phyloP scores from a whole-genome alignment of 805 yeast species.

The Priceomyces carsonii region DNA sequence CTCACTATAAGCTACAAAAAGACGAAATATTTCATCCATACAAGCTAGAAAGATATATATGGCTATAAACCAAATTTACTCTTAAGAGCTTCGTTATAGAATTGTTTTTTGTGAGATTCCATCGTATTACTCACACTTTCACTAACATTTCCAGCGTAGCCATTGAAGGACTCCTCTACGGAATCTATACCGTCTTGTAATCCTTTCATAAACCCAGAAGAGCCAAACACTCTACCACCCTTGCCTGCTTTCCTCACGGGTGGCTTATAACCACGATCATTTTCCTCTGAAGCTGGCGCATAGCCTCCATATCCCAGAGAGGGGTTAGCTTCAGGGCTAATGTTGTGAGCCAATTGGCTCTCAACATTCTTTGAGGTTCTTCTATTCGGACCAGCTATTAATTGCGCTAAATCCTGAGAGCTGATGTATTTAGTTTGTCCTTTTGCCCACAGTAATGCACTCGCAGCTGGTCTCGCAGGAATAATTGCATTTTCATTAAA shows the following conservation, averaged over 20 bases:
- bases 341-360: slow-evolving; percentile 50
- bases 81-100: slow-evolving; percentile 52
- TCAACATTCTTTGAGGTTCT: slow-evolving; percentile 61
- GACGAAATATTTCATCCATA: too few species aligned
- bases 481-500: slow-evolving; percentile 68
- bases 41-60: slow-evolving; percentile 7
- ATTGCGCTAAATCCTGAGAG: slow-evolving; percentile 57
- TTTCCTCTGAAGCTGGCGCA: slow-evolving; percentile 7
- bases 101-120: slow-evolving; percentile 49
- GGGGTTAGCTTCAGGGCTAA: slow-evolving; percentile 46
- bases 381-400: slow-evolving; percentile 77
- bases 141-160: slow-evolving; percentile 55
- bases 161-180: slow-evolving; percentile 55
- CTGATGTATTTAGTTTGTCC: slow-evolving; percentile 65
- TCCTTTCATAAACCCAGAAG: slow-evolving; percentile 44
- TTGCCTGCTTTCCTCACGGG: slow-evolving; percentile 45
- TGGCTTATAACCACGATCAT: slow-evolving; percentile 38
- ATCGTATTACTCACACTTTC: slow-evolving; percentile 54
- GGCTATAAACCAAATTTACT: slow-evolving; percentile 53
- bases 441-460: slow-evolving; percentile 82
- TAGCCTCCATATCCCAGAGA: slow-evolving; percentile 30
- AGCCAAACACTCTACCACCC: slow-evolving; percentile 40
- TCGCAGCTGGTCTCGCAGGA: slow-evolving; percentile 78
- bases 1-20: too few species aligned
- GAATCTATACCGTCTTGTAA: slow-evolving; percentile 54